Base-by-base conservation (phyloP, 176 grass and related monocot genomes). In the Eleusine indica region DNA sequence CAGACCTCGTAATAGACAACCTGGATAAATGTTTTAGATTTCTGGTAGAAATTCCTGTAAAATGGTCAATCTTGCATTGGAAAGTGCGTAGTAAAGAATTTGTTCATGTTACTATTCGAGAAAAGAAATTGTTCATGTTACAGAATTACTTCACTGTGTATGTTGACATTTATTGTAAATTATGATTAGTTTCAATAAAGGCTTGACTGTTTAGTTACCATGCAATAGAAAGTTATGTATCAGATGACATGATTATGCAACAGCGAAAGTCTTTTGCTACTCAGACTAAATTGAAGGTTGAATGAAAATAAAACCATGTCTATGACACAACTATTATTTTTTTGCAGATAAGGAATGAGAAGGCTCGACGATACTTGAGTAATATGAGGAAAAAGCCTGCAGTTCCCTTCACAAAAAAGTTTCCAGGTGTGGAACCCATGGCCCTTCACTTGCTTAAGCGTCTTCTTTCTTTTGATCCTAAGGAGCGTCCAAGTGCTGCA, bases 381-480 rank as follows among this genome's bases (percentile, higher is more conserved):
- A 91, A 91, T 83, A 97, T 97, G 94, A 80, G 94, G 71, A 97
- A 94, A 81, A 97, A 97, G 65, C 87, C 89, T 25, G 15, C 54
- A 67, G 82, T 97, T 70, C 80, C 94, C 41, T 91, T 97, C 70
- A 77, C 89, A 41, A 93, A 94, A 47, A 97, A 97, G 39, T 91
- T 97, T 89, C 94, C 89, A 60, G 83, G 81, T 51, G 86, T 89
- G 66, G 91, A 94, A 86, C 91, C 89, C 63, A 87, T 97, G 85
- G 91, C 91, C 78, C 89, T 97, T 62, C 89, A 72, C 85, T 85
- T 97, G 68, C 91, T 97, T 80, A 84, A 97, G 73, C 91, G 87
- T 68, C 89, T 97, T 77, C 82, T 97, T 86, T 82, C 94, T 82
- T 97, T 97, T 83, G 94, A 97, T 91, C 94, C 94, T 53, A 97